Base-by-base conservation (phyloP, 805 yeast genomes). In the Sugiyamaella valdiviana region DNA sequence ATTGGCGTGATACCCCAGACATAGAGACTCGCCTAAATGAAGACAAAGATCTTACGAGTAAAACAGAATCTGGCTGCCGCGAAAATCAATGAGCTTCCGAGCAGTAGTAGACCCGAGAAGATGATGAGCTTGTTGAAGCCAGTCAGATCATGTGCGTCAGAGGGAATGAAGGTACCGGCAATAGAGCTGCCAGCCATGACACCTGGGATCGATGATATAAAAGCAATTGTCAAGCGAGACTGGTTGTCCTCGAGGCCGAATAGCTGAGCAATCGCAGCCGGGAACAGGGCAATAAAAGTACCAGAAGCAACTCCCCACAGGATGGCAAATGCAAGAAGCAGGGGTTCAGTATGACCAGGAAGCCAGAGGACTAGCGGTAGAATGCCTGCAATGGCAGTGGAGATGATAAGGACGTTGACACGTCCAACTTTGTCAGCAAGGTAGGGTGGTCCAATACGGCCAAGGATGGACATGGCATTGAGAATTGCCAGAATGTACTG, bases 361-460 rank as follows among this genome's bases (percentile, higher is more conserved):
- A 48, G 38, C 53, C 55, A 51, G 15, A 54, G 36, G 3, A 47
- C 51, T 17, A 64, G 50, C 14, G 52, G 65, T n/a, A 63, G 50
- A 7, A 68, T 48, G 2, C 70, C 70, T 15, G 68, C 45, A 36
- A 66, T 19, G 36, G 59, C 21, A 3, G 61, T 53, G 32, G 60
- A 61, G 3, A 69, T 61, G 26, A 63, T 50, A 17, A 65, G 54
- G n/a, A 62, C 58, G 42, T 76, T 77, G 49, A 67, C 57, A 38
- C 79, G 63, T 3, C 83, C 83, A 32, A 68, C 43, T 15, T 52
- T 59, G 55, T 78, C 82, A 16, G 75, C 79, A 14, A 70, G 15
- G 36, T 64, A 53, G 0, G 80, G 79, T 29, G 78, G 69, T 5
- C 61, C 50, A 3, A 79, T 68, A 42, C 83, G 63, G 2, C 83